Evolutionary conservation across 768 basidiomycete genomes (phyloP), one percentile per base, ranked within the genome.

Genomic region (Boletus reticulatus): DNA sequence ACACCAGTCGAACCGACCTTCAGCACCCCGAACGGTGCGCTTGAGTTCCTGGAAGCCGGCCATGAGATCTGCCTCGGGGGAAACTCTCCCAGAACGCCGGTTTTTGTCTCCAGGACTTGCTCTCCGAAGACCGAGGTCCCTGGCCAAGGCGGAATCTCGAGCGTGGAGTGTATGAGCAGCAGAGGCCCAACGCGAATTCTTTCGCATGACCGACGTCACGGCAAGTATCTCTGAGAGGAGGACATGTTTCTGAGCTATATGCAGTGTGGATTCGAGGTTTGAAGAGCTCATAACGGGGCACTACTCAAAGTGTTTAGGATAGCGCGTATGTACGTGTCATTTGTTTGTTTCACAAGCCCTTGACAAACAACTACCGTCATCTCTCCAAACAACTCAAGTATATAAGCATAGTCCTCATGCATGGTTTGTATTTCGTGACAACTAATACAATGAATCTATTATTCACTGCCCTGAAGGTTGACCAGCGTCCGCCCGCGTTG

Each of bases 131-230:
- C 90, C 90, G 41, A 89, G 81, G 63, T 85, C 87, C 65, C 78
- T 87, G 45, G 88, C 88, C 39, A 93, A 74, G 3, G 84, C 80
- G 19, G 85, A 81, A 65, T 88, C 88, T 59, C 83, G 78, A 48
- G 82, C 74, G 42, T 80, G 78, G 64, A 84, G 78, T 24, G 81
- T 82, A 64, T 85, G 82, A 27, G 81, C 81, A 43, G 82, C 82
- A 13, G 89, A 84, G 17, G 95, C 89, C 96, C 96, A 98, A 43
- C 97, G 84, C 44, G 95, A 94, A 75, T 98, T 98, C 78, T 94
- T 93, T 71, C 96, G 90, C 95, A 99, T 98, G 19, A 85, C 82
- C 3, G 92, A 89, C 36, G 94, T 97, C 61, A 98, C 92, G 17
- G 91, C 79, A 48, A 94, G 81, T 57, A 98, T 89, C 77, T 98